These are phyloP conservation scores for Elaeis guineensis DNA, from an alignment of 176 grass and related monocot genomes.

Conservation along the genomic window DNA sequence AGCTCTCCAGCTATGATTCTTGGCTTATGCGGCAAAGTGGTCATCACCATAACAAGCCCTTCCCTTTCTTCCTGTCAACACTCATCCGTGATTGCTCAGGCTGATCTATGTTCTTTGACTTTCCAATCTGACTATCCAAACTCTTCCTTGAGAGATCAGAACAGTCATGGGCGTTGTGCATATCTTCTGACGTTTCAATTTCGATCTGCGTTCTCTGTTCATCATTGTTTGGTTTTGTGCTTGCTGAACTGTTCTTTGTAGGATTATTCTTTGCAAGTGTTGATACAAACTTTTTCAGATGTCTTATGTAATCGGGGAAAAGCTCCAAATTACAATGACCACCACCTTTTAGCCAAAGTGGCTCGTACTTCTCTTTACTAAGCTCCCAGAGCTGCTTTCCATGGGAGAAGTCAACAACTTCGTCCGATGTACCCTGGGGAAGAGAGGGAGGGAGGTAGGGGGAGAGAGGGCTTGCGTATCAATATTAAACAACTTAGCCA, in stretches of 20 bases:
- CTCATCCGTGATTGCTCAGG: too few relatives aligned
- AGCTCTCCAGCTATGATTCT: too few relatives aligned
- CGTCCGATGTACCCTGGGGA: slow-evolving; percentile 81
- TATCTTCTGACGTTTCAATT: too few relatives aligned
- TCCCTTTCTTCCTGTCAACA: too few relatives aligned
- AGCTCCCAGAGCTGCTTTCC: slow-evolving; percentile 95
- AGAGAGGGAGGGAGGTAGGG: neutral
- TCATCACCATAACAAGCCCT: too few relatives aligned
- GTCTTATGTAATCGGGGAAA: slow-evolving; percentile 81
- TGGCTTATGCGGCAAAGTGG: too few relatives aligned
- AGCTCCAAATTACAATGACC: slow-evolving; percentile 97
- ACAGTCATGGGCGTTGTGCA: too few relatives aligned
- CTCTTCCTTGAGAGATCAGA: too few relatives aligned
- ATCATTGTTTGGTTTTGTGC: slow-evolving; percentile 10
- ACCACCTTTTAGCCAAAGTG: slow-evolving; percentile 81
- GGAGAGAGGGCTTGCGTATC: too few relatives aligned
- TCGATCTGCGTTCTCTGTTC: neutral
- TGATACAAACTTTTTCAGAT: slow-evolving; percentile 69
- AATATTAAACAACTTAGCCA: too few relatives aligned
- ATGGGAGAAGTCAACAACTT: slow-evolving; percentile 91
- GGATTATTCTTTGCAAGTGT: slow-evolving; percentile 36
- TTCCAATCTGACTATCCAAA: too few relatives aligned
- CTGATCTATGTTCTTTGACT: too few relatives aligned
- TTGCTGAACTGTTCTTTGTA: slow-evolving; percentile 39
- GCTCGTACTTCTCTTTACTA: slow-evolving; percentile 87